phyloP scores from a whole-genome alignment of 1,139 yeast genomes.

The Protomyces inouyei region DNA sequence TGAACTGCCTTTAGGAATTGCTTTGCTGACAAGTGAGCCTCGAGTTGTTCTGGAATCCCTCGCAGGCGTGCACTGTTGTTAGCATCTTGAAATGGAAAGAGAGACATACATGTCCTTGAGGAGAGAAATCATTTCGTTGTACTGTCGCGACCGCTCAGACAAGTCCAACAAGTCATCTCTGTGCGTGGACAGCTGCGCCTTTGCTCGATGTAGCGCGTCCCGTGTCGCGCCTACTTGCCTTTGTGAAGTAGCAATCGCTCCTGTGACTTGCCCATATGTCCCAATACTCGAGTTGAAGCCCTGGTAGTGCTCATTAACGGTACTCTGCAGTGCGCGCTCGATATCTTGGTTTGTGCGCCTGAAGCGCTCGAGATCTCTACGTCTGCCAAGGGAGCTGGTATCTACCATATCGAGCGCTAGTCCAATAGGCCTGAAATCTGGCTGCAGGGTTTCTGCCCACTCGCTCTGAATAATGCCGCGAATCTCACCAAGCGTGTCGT shows the following conservation, averaged over 20 bases:
- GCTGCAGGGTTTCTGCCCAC: conserved; percentile 21
- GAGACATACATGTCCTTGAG: conserved; percentile 42
- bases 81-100: neutral
- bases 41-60: conserved; percentile 58
- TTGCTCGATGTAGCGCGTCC: conserved; percentile 48
- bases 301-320: conserved; percentile 72
- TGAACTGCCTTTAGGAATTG: conserved; percentile 66
- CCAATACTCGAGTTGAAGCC: conserved; percentile 80
- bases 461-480: conserved; percentile 9
- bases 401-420: conserved; percentile 76
- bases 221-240: conserved; percentile 50
- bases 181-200: conserved; percentile 52
- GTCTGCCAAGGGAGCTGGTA: conserved; percentile 81
- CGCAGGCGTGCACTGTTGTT: conserved; percentile 58
- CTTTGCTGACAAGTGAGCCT: conserved; percentile 59
- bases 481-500: conserved; percentile 15
- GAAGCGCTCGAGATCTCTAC: conserved; percentile 62
- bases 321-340: conserved; percentile 55
- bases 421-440: conserved; percentile 67
- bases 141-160: conserved; percentile 57
- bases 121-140: conserved; percentile 65
- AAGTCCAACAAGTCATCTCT: conserved; percentile 59
- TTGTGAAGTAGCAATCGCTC: conserved; percentile 56
- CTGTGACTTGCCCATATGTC: conserved; percentile 60
- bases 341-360: conserved; percentile 52